Conservation (phyloP, 495 filamentous ascomycete genomes). For the Talaromyces ruber region DNA sequence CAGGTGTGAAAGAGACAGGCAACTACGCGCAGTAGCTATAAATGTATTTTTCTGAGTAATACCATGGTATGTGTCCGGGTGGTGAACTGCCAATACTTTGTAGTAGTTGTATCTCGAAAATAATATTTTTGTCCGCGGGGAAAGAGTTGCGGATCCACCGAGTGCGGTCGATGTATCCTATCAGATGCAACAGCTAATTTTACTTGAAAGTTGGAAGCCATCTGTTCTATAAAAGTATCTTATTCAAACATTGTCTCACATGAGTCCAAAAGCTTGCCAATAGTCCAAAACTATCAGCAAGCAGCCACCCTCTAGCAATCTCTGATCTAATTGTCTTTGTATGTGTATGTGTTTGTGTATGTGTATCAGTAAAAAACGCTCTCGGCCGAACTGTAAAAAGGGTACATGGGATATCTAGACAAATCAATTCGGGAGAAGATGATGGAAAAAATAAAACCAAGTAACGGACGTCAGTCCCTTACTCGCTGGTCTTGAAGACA, state of each 20-base stretch:
- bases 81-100: not conserved
- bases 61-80: not conserved
- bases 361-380: not conserved
- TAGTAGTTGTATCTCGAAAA: not conserved
- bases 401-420: constrained; percentile 6
- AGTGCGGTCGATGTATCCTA: not conserved
- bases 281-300: not conserved
- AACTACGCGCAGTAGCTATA: not conserved
- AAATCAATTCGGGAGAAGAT: constrained; percentile 2
- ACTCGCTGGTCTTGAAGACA: constrained; percentile 65
- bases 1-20: not conserved
- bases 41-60: not conserved
- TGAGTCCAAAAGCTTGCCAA: not conserved
- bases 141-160: not conserved
- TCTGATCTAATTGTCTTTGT: not conserved
- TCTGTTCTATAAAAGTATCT: not conserved
- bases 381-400: not conserved
- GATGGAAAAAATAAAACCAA: constrained; percentile 2
- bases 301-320: not conserved
- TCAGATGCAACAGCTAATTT: not conserved
- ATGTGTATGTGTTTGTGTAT: not conserved
- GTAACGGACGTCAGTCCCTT: constrained; percentile 8
- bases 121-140: not conserved
- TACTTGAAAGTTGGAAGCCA: not conserved
- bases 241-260: constrained; percentile 1